A percentile compares a stretch with the other conserved stretches of the same genome.
These are phyloP conservation scores for Wickerhamia fluorescens DNA, from an alignment of 805 yeast species.

Conservation along the genomic window DNA sequence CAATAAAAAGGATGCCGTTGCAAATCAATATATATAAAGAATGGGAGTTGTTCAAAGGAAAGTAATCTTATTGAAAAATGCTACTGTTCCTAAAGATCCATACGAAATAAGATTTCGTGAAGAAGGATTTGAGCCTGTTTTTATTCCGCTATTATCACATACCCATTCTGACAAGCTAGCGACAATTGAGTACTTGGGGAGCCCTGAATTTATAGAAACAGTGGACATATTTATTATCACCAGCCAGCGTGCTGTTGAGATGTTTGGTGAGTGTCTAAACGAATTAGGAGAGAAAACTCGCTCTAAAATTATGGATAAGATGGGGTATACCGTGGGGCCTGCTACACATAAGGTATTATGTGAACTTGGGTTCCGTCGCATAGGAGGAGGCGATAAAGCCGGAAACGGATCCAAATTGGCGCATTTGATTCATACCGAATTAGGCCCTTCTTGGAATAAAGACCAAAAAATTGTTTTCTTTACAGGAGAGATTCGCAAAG, in stretches of 20 bases:
- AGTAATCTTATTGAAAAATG: constrained; percentile 61
- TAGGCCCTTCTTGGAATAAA: constrained; percentile 8
- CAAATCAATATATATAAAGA: neutral
- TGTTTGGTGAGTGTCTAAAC: constrained; percentile 43
- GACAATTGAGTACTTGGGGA: constrained; percentile 38
- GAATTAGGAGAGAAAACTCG: constrained; percentile 13
- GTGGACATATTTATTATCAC: constrained; percentile 65
- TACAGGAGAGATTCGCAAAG: constrained; percentile 82
- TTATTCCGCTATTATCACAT: constrained; percentile 72
- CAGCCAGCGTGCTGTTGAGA: constrained; percentile 88
- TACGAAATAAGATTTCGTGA: constrained; percentile 42
- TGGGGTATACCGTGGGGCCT: constrained; percentile 87
- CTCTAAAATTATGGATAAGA: constrained; percentile 35
- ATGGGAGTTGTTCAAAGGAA: neutral
- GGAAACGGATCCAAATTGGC: constrained; percentile 77
- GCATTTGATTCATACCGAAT: constrained; percentile 44
- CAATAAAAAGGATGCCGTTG: neutral
- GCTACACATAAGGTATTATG: constrained; percentile 61
- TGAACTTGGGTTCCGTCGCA: constrained; percentile 56
- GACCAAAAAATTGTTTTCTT: constrained; percentile 49
- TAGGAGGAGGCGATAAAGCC: constrained; percentile 67
- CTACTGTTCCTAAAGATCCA: constrained; percentile 61
- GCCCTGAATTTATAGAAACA: constrained; percentile 31
- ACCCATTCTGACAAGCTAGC: constrained; percentile 42
- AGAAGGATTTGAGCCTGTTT: constrained; percentile 38